Evolutionary conservation across 2,329 filamentous ascomycete genomes (phyloP).

Genomic region (Biscogniauxia marginata): DNA sequence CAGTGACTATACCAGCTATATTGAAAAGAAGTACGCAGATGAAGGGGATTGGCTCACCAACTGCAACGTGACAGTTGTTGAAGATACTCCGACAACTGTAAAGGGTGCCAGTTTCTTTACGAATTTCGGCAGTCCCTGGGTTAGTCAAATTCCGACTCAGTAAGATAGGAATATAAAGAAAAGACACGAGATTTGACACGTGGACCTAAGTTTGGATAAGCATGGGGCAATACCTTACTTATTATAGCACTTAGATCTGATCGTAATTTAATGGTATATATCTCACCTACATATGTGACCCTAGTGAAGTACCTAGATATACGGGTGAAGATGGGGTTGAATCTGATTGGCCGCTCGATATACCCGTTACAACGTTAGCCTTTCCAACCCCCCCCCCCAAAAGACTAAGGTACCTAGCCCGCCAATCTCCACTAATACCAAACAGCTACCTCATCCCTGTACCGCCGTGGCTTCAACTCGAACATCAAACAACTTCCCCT

Average conservation of each 20-base stretch:
- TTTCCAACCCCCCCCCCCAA: neutral
- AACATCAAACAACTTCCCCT: neutral
- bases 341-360: neutral
- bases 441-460: neutral
- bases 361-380: neutral
- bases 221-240: too few relatives aligned
- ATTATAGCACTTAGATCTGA: too few relatives aligned
- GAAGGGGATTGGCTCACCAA: constrained; percentile 50
- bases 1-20: constrained; percentile 43
- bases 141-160: constrained; percentile 25
- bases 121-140: constrained; percentile 40
- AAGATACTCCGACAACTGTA: constrained; percentile 38
- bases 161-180: constrained; percentile 10
- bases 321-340: too few relatives aligned
- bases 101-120: constrained; percentile 51
- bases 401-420: too few relatives aligned
- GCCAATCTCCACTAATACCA: neutral
- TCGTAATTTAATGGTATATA: too few relatives aligned
- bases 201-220: too few relatives aligned
- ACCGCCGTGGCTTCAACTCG: neutral
- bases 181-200: too few relatives aligned
- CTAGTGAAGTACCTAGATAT: too few relatives aligned
- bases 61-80: constrained; percentile 44
- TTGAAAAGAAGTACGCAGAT: constrained; percentile 43
- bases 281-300: too few relatives aligned